These are phyloP conservation scores for Liquidambar formosana DNA, from an alignment of 164 flowering plant genomes.

Conservation along the genomic window DNA sequence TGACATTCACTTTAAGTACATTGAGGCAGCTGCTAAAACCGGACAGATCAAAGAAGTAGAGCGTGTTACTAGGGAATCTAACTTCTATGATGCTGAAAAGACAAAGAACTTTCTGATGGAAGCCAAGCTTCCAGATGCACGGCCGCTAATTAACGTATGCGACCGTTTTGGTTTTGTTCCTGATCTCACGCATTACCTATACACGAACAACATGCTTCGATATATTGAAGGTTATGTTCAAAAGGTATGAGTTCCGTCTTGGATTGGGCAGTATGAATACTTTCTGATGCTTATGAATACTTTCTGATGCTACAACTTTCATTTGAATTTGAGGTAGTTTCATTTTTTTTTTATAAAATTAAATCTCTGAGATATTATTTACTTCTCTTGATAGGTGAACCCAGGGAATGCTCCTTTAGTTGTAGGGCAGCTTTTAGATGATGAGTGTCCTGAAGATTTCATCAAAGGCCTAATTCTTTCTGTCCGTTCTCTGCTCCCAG, in stretches of 20 bases:
- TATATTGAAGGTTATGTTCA: constrained; percentile 99
- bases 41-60: constrained; percentile 99
- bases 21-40: constrained; percentile 99
- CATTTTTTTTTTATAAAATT: too few relatives aligned
- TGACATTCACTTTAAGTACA: constrained; percentile 96
- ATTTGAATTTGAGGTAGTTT: background rate
- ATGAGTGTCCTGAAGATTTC: constrained; percentile 99
- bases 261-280: background rate
- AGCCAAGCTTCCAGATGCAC: constrained; percentile 99
- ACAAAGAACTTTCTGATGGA: constrained; percentile 98
- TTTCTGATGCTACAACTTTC: background rate
- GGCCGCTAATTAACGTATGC: constrained; percentile 97
- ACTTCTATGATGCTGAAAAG: constrained; percentile 95
- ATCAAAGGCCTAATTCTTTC: constrained; percentile 90
- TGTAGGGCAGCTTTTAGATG: constrained; percentile 97
- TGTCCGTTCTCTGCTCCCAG: constrained; percentile 94
- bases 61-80: constrained; percentile 97
- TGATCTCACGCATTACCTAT: constrained; percentile 94
- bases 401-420: constrained; percentile 99
- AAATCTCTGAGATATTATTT: background rate
- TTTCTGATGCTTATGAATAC: background rate
- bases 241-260: constrained; percentile 50
- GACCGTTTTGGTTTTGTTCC: constrained; percentile 99
- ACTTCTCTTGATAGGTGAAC: constrained; percentile 63
- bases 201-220: constrained; percentile 94